Conservation (phyloP, 768 basidiomycete species). For the Hydnum rufescens region DNA sequence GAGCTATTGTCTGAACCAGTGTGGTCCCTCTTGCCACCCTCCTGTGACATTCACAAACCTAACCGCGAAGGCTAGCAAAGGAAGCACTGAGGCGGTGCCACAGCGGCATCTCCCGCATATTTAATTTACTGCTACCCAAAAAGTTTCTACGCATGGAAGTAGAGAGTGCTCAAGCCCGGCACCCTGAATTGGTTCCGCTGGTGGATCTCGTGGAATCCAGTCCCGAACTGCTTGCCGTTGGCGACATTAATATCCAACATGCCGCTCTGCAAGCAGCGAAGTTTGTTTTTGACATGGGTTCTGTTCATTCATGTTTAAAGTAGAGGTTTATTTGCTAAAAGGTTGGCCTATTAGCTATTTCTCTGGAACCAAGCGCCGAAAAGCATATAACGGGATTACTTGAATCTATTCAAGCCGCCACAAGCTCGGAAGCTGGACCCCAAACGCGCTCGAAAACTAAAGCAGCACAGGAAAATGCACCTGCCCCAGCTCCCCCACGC, state of each 20-base stretch:
- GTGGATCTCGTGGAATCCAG: constrained; percentile 28
- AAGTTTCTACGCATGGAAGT: too few relatives aligned
- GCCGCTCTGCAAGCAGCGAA: constrained; percentile 51
- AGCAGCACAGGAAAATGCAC: constrained; percentile 23
- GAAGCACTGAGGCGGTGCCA: too few relatives aligned
- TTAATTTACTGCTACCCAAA: too few relatives aligned
- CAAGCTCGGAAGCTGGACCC: constrained; percentile 42
- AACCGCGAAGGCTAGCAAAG: too few relatives aligned
- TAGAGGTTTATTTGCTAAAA: not conserved
- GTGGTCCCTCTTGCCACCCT: too few relatives aligned
- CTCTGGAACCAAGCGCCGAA: constrained; percentile 44
- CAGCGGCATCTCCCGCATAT: not conserved
- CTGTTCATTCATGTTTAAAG: constrained; percentile 11
- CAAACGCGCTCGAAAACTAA: constrained; percentile 51
- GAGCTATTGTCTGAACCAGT: too few relatives aligned
- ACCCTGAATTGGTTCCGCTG: not conserved
- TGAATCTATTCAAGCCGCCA: constrained; percentile 40
- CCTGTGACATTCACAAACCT: too few relatives aligned
- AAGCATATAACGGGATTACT: constrained; percentile 47
- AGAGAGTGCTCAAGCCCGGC: not conserved
- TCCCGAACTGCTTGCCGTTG: constrained; percentile 35
- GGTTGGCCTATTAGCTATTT: constrained; percentile 29
- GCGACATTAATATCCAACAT: constrained; percentile 31
- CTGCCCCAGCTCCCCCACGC: constrained; percentile 18
- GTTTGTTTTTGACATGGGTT: constrained; percentile 58